Conservation (phyloP, 1,284 basidiomycete species). For the Porogramme epimiltina region DNA sequence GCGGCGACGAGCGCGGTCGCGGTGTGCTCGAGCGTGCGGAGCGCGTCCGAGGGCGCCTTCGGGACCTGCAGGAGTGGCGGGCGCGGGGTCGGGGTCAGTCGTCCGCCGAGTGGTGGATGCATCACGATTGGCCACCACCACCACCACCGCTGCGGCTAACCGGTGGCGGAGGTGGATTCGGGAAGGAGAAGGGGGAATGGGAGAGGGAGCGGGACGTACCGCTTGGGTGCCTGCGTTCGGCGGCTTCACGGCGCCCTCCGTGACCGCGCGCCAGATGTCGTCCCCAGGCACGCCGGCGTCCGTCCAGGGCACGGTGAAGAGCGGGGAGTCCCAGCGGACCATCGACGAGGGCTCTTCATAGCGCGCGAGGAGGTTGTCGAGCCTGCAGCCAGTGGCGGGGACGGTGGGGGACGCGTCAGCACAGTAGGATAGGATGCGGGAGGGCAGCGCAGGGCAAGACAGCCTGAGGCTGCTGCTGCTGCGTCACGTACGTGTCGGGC, state of each 20-base stretch:
- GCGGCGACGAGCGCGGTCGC: slow-evolving; percentile 67
- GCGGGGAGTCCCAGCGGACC: slow-evolving; percentile 96
- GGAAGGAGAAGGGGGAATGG: neutral
- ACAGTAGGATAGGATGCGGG: no score
- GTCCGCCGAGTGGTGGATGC: no score
- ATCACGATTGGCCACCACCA: no score
- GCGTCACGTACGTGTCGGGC: slow-evolving; percentile 71
- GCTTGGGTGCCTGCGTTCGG: slow-evolving; percentile 86
- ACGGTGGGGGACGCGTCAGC: neutral
- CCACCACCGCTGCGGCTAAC: no score
- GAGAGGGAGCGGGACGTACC: slow-evolving; percentile 45
- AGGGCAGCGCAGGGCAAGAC: neutral
- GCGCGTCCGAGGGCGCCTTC: slow-evolving; percentile 81
- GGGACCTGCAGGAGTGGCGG: slow-evolving; percentile 47
- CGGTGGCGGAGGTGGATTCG: no score
- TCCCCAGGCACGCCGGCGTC: slow-evolving; percentile 71
- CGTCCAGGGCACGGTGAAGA: slow-evolving; percentile 83
- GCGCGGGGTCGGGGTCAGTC: neutral
- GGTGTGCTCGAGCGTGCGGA: slow-evolving; percentile 78
- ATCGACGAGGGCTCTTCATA: slow-evolving; percentile 97
- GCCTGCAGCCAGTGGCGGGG: no score
- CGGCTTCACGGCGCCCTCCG: slow-evolving; percentile 78
- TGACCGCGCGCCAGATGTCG: slow-evolving; percentile 83
- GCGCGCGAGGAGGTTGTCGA: slow-evolving; percentile 87
- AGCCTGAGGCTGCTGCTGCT: no score